These are phyloP conservation scores for Candida golubevii DNA, from an alignment of 805 yeast genomes.

Conservation along the genomic window DNA sequence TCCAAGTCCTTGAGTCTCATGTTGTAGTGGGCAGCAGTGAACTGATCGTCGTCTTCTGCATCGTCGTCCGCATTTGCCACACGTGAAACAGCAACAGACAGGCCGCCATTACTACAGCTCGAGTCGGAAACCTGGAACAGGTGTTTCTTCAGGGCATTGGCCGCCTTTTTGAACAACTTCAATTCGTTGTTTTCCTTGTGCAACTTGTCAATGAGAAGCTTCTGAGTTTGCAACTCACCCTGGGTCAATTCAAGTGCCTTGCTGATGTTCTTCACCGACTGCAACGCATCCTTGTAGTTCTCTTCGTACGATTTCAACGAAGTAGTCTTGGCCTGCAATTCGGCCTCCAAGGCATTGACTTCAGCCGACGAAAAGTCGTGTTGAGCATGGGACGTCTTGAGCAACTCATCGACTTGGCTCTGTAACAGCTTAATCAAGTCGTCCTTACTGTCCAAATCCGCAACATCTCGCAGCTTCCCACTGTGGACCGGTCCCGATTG, in stretches of 20 bases:
- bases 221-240: constrained; percentile 61
- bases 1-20: constrained; percentile 76
- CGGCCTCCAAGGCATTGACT: constrained; percentile 26
- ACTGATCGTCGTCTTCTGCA: constrained; percentile 27
- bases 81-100: constrained; percentile 7
- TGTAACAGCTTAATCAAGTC: constrained; percentile 43
- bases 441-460: constrained; percentile 10
- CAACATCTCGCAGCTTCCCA: not conserved
- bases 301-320: constrained; percentile 46
- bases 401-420: constrained; percentile 52
- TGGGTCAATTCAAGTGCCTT: constrained; percentile 72
- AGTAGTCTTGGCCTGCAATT: constrained; percentile 26
- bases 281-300: constrained; percentile 67
- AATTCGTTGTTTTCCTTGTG: constrained; percentile 67
- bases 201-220: constrained; percentile 50
- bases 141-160: constrained; percentile 23
- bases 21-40: constrained; percentile 55
- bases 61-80: constrained; percentile 11
- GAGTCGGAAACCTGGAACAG: constrained; percentile 11
- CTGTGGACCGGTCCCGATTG: not conserved
- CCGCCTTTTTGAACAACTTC: constrained; percentile 46
- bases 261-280: constrained; percentile 68
- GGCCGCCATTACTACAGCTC: not conserved
- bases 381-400: constrained; percentile 43
- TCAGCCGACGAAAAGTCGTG: constrained; percentile 35